These are phyloP conservation scores for Helotiales sp. DNA, from an alignment of 2,329 filamentous ascomycete genomes.

Conservation along the genomic window DNA sequence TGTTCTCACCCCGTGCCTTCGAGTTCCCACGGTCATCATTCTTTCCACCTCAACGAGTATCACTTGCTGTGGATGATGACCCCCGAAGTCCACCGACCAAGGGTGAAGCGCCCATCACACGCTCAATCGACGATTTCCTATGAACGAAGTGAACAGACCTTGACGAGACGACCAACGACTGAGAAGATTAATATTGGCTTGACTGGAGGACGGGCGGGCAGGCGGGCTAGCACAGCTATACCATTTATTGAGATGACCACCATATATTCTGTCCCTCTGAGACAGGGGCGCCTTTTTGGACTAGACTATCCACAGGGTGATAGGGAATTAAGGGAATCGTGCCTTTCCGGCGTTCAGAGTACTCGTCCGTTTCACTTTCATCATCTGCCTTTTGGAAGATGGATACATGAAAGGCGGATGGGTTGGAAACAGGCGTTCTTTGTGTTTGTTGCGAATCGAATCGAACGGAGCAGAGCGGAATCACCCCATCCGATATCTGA, in stretches of 20 bases:
- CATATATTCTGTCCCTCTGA: conserved; percentile 1
- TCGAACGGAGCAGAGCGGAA: not conserved
- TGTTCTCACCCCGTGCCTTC: conserved; percentile 72
- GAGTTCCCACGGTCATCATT: conserved; percentile 74
- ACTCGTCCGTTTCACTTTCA: not conserved
- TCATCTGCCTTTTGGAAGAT: not conserved
- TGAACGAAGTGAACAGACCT: conserved; percentile 47
- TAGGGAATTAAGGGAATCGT: not conserved
- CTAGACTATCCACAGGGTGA: not conserved
- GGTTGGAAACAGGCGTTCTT: conserved; percentile 6
- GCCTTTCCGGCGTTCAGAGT: conserved; percentile 2
- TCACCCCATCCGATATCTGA: not conserved
- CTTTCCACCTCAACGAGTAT: conserved; percentile 50
- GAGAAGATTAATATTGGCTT: not conserved
- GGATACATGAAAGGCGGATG: not conserved
- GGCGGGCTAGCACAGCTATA: not conserved
- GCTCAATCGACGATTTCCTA: conserved; percentile 79
- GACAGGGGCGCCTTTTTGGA: conserved; percentile 2
- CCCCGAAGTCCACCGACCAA: conserved; percentile 77
- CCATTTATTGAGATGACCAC: conserved; percentile 13
- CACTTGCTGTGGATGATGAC: conserved; percentile 52
- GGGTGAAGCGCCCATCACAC: conserved; percentile 75
- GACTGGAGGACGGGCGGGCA: not conserved
- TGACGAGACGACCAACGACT: conserved; percentile 8
- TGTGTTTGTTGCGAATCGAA: not conserved